Base-by-base conservation (phyloP, 2,329 filamentous ascomycete genomes). In the Fusarium odoratissimum region DNA sequence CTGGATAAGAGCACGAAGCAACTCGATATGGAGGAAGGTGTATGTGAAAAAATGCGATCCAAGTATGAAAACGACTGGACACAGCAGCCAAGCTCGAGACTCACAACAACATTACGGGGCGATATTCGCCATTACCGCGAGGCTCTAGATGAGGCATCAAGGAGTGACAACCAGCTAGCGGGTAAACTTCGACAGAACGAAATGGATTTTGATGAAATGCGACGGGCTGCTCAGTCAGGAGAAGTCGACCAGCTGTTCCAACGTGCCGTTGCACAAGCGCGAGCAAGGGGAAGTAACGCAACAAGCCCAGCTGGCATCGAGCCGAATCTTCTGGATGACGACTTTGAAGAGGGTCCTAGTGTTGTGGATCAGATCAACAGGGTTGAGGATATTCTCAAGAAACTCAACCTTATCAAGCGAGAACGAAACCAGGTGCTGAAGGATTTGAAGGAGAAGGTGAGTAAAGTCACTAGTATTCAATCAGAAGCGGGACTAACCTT, bases 21-120 rank as follows among this genome's bases (percentile, higher is more conserved):
- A 77, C 84, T 99, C 45, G 96, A 99, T 75, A 95, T 96, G 91
- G 96, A 99, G 81, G 97, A 98, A 83, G 97, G 94, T 62, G 94
- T 98, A 1, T 99, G 96, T 80, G 96, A 99, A 82, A 99, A 98
- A 86, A 99, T 99, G 96, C 90, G 96, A 51, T 97, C 95, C 17
- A 99, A 99, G 81, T 98, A 98, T 80, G 95, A 95, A 61, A 89
- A 88, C 33, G 95, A 98, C 60, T 99, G 96, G 96, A 97, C 94
- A 23, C 96, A 99, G 78, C 96, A 99, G 78, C 96, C 96, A 16
- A 98, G 95, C 80, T 94, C 93, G 37, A 89, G 94, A 63, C 87
- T 99, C 44, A 99, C 95, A 3, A 91, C 93, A 8, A 98, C 95
- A 0, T 84, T 99, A 55, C 90, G 95, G 61, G 92, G 91, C 65